These are phyloP conservation scores for Moesziomyces globuligerus DNA, from an alignment of 1,284 basidiomycete species.

Conservation along the genomic window DNA sequence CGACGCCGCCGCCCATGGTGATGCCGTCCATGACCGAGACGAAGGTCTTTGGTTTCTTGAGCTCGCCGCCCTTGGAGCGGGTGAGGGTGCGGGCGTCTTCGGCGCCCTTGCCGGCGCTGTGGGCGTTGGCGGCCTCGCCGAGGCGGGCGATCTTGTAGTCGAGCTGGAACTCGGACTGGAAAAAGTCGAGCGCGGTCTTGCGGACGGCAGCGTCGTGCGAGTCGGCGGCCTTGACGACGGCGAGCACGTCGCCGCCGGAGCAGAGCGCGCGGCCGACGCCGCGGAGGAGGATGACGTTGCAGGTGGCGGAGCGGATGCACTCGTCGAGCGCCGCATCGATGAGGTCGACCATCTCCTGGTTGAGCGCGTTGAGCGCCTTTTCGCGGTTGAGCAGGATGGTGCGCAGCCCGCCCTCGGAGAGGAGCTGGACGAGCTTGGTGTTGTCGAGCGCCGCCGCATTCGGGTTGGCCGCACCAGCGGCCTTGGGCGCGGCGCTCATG, in stretches of 20 bases:
- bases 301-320: constrained; percentile 53
- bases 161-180: constrained; percentile 91
- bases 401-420: constrained; percentile 68
- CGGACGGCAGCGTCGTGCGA: constrained; percentile 59
- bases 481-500: constrained; percentile 18
- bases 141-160: constrained; percentile 82
- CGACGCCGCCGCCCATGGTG: constrained; percentile 94
- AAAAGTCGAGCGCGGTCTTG: constrained; percentile 80
- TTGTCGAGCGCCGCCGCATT: constrained; percentile 5
- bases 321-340: constrained; percentile 81
- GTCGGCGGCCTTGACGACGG: constrained; percentile 67
- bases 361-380: constrained; percentile 85
- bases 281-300: constrained; percentile 58
- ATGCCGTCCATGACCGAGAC: constrained; percentile 76
- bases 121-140: constrained; percentile 67
- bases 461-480: background rate
- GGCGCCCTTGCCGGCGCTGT: constrained; percentile 68
- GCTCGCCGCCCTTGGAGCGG: constrained; percentile 35
- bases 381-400: constrained; percentile 84
- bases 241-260: constrained; percentile 90
- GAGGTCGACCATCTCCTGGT: constrained; percentile 81
- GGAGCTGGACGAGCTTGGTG: constrained; percentile 45
- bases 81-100: constrained; percentile 37
- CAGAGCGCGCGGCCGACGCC: constrained; percentile 85
- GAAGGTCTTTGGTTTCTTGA: constrained; percentile 75